Percentiles rank a stretch among this genome's conserved stretches.
These are phyloP conservation scores for Pythium rishiriense DNA, from an alignment of 352 stramenopile genomes.

Conservation along the genomic window DNA sequence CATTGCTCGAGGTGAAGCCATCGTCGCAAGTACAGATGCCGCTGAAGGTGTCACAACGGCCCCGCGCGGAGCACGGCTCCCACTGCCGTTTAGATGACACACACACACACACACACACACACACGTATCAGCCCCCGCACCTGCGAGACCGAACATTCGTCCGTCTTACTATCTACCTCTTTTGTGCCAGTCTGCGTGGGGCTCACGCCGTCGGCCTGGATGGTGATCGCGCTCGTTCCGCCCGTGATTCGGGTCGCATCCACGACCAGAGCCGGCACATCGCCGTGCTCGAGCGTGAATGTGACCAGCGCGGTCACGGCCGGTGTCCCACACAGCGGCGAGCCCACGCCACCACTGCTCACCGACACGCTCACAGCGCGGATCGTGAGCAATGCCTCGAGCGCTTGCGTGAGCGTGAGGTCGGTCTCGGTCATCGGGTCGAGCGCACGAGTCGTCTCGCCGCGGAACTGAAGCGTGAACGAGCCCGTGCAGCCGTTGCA, in stretches of 20 bases:
- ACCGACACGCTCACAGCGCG: slow-evolving; percentile 49
- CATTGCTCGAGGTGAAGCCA: slow-evolving; percentile 58
- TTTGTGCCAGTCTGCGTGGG: slow-evolving; percentile 55
- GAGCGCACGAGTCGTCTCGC: slow-evolving; percentile 47
- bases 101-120: no score
- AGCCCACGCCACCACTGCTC: slow-evolving; percentile 31
- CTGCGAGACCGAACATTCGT: no score
- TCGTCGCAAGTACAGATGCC: slow-evolving; percentile 50
- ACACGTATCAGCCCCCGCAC: background rate
- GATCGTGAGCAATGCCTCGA: slow-evolving; percentile 56
- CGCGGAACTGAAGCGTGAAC: slow-evolving; percentile 67
- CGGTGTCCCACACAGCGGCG: slow-evolving; percentile 43
- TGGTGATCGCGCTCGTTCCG: slow-evolving; percentile 35
- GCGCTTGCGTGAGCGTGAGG: slow-evolving; percentile 42
- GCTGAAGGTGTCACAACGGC: slow-evolving; percentile 47
- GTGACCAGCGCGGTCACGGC: slow-evolving; percentile 66
- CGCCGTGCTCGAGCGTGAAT: slow-evolving; percentile 67
- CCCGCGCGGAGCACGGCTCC: slow-evolving; percentile 60
- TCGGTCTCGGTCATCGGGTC: slow-evolving; percentile 43
- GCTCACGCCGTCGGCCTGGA: slow-evolving; percentile 39
- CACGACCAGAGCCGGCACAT: slow-evolving; percentile 51
- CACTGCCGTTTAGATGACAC: slow-evolving; percentile 48
- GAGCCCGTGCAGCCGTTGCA: slow-evolving; percentile 56
- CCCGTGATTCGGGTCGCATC: slow-evolving; percentile 32
- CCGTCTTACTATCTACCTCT: slow-evolving; percentile 41